Conservation (phyloP, 768 basidiomycete genomes). For the Lentinus tigrinus region DNA sequence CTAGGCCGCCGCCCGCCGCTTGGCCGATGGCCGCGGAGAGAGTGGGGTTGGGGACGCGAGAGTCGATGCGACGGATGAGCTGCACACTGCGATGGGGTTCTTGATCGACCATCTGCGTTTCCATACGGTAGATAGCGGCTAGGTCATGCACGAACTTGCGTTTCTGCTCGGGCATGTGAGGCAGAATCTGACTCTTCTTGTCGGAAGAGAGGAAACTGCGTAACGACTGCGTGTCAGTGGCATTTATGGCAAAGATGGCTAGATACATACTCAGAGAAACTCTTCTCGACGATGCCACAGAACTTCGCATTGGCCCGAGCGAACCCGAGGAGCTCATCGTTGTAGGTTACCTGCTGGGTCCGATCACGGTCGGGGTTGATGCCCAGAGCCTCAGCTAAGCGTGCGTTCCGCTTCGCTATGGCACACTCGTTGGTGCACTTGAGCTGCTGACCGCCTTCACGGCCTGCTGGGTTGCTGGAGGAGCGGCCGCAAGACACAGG, state of each 20-base stretch:
- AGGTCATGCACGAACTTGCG: conserved; percentile 84
- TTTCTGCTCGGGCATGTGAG: conserved; percentile 76
- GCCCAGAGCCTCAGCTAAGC: conserved; percentile 88
- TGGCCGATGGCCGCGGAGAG: conserved; percentile 48
- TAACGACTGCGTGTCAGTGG: background rate
- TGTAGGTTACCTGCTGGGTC: conserved; percentile 47
- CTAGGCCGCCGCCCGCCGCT: conserved; percentile 40
- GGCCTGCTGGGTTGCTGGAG: conserved; percentile 43
- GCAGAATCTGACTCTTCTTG: conserved; percentile 68
- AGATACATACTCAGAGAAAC: conserved; percentile 68
- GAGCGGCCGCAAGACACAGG: conserved; percentile 69
- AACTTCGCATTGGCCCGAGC: conserved; percentile 67
- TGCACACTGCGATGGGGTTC: conserved; percentile 88
- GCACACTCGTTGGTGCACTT: conserved; percentile 85
- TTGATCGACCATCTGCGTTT: conserved; percentile 85
- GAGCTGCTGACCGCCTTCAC: conserved; percentile 41
- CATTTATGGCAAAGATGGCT: conserved; percentile 12
- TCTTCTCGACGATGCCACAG: conserved; percentile 70
- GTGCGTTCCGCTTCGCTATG: conserved; percentile 82
- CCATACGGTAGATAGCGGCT: conserved; percentile 77
- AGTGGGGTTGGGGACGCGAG: conserved; percentile 70
- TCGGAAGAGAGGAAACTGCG: conserved; percentile 67
- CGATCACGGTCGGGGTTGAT: conserved; percentile 58
- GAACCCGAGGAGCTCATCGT: conserved; percentile 60
- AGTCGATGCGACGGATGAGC: conserved; percentile 78